Base-by-base conservation (phyloP, 495 filamentous ascomycete genomes). In the Neurospora sp. region DNA sequence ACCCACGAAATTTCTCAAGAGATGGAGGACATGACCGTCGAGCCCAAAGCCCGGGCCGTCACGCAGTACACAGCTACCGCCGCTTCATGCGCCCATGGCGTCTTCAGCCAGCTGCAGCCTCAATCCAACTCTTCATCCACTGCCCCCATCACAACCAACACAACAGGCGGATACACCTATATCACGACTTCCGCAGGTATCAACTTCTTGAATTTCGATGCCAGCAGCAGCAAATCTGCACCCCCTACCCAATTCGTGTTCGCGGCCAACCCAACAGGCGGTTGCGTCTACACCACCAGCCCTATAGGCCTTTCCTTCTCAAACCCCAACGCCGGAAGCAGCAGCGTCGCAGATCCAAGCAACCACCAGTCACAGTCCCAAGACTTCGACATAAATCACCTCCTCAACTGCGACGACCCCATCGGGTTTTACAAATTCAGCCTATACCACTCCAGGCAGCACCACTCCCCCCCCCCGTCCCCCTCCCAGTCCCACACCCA, bases 401-500 rank as follows among this genome's bases (percentile, higher is more conserved):
- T 59, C 20, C 20, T 59, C 20, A 59, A 14, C 10, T 59, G 48
- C 48, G 2, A 59, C 5, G 48, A 27, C 10, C 48, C 48, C 1
- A 1, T 59, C 20, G 48, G 48, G 1, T 3, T 59, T 7, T 22
- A 27, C 20, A 14, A 59, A 6, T 22, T 12, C 20, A 22, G 45
- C 45, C 45, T 53, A 1, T 53, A 53, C 20, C n/a, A 12, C 4
- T 40, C 39, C 39, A 3, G 0, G 3, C 39, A 2, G 9, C 38
- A 40, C 38, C 38, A 10, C 39, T 9, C 3, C 53, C 14, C 53
- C 9, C 27, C n/a, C n/a, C n/a, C n/a, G n/a, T n/a, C n/a, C n/a
- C n/a, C n/a, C n/a, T n/a, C n/a, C n/a, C n/a, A n/a, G n/a, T 9
- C 1, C 27, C 53, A 2, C 14, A 0, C 53, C 27, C 0, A 0